Percentiles rank a stretch among this genome's conserved stretches.
Evolutionary conservation across 2,329 filamentous ascomycete genomes (phyloP).

Genomic region (Periconia sp.): DNA sequence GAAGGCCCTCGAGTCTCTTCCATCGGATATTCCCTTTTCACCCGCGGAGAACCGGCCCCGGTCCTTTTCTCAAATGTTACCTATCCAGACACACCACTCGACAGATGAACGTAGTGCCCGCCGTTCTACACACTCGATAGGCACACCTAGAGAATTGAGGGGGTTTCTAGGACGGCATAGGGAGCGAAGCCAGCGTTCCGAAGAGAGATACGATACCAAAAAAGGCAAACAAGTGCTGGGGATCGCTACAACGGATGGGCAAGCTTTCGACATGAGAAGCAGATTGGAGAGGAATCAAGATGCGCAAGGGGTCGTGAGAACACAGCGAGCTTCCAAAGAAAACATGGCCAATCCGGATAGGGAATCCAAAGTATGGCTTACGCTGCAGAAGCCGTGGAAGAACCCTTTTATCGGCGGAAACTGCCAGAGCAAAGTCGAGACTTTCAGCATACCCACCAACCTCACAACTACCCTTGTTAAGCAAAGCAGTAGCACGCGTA

Average conservation of each 20-base stretch:
- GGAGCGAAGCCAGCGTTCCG: constrained; percentile 13
- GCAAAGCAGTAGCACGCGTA: constrained; percentile 1
- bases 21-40: constrained; percentile 16
- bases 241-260: constrained; percentile 12
- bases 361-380: not conserved
- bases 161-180: constrained; percentile 26
- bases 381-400: constrained; percentile 4
- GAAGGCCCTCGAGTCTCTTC: constrained; percentile 27
- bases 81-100: constrained; percentile 13
- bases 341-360: not conserved
- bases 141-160: constrained; percentile 26
- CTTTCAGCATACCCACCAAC: constrained; percentile 15
- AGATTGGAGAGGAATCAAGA: constrained; percentile 22
- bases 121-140: constrained; percentile 27
- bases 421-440: not conserved
- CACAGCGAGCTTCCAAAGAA: not conserved
- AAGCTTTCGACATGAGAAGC: constrained; percentile 16
- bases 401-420: constrained; percentile 3
- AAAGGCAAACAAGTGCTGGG: constrained; percentile 29
- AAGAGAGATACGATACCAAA: constrained; percentile 8
- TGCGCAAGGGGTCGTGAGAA: constrained; percentile 18
- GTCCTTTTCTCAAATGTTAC: constrained; percentile 16
- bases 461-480: constrained; percentile 5
- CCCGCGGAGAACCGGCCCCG: constrained; percentile 10
- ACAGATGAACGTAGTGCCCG: constrained; percentile 16